Evolutionary conservation across 2,329 filamentous ascomycete species (phyloP), one percentile per base, ranked within the genome.

Genomic region (Gliomastix tumulicola): DNA sequence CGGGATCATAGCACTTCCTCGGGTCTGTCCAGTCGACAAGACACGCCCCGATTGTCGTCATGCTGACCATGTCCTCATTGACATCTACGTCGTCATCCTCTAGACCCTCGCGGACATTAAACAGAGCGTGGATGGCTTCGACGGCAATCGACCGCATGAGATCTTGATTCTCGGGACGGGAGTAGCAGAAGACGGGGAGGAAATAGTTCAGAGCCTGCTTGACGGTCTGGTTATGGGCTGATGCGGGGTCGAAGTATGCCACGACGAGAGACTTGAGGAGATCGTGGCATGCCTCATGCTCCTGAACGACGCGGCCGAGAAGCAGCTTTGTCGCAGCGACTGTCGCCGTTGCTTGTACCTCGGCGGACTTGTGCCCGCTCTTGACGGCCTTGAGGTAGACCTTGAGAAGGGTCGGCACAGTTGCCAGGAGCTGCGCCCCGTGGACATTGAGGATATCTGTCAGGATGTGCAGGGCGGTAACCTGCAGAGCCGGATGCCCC

Each of bases 21-120:
- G 89, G 88, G 56, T 97, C 90, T 1, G 90, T 97, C 92, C 90
- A 97, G 56, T 97, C 90, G 1, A 89, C 78, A 7, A 97, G 65
- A 51, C 88, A 90, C 4, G 85, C 79, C 2, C 86, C 88, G 40
- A 94, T 85, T 4, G 81, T 76, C 30, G 77, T 74, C 45, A 94
- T 74, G 48, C 82, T 79, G 8, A 90, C 84, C 79, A 94, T 88
- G 45, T 79, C 82, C 40, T 84, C 83, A 25, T 76, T 76, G 10
- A 84, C 77, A 35, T 88, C 84, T 15, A 81, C 79, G 34, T 86
- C 82, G 21, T 85, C 83, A 30, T 86, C 88, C 41, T 88, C 83
- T 16, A 82, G 59, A 2, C 76, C 79, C 51, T 88, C 84, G 10
- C 83, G 74, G 9, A 86, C 68, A 41, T 82, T 83, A 50, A 84